These are phyloP conservation scores for Fusarium mexicanum DNA, from an alignment of 2,329 filamentous ascomycete genomes.

Conservation along the genomic window DNA sequence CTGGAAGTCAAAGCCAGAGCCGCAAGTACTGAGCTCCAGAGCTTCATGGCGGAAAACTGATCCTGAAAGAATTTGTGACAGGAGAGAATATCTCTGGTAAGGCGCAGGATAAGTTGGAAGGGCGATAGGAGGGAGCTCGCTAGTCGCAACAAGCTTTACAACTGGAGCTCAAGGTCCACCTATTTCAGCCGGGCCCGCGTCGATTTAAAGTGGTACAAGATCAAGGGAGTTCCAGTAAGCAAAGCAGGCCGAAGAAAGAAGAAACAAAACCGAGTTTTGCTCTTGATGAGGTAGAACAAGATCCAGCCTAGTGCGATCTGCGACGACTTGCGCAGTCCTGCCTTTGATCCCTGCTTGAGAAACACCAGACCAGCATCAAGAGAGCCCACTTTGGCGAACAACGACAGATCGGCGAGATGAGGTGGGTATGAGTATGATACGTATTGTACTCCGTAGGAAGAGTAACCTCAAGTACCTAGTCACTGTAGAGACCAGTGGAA, in stretches of 20 bases:
- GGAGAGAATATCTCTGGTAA: not conserved
- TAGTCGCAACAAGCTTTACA: conserved; percentile 16
- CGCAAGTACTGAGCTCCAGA: conserved; percentile 33
- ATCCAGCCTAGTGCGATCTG: conserved; percentile 28
- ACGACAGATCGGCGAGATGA: conserved; percentile 29
- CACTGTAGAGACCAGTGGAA: conserved; percentile 12
- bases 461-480: not conserved
- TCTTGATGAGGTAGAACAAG: conserved; percentile 25
- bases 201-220: conserved; percentile 3
- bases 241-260: conserved; percentile 7
- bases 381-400: conserved; percentile 24
- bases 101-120: conserved; percentile 3
- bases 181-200: not conserved
- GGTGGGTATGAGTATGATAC: conserved; percentile 13
- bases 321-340: conserved; percentile 18
- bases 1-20: conserved; percentile 38
- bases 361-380: conserved; percentile 24
- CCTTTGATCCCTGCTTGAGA: conserved; percentile 30
- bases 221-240: not conserved
- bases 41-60: conserved; percentile 38
- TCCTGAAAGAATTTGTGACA: not conserved
- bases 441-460: not conserved
- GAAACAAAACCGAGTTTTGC: not conserved
- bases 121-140: conserved; percentile 4
- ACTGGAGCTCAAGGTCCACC: conserved; percentile 3